These are phyloP conservation scores for Boehmeria nivea DNA, from an alignment of 306 rosid species.

Conservation along the genomic window DNA sequence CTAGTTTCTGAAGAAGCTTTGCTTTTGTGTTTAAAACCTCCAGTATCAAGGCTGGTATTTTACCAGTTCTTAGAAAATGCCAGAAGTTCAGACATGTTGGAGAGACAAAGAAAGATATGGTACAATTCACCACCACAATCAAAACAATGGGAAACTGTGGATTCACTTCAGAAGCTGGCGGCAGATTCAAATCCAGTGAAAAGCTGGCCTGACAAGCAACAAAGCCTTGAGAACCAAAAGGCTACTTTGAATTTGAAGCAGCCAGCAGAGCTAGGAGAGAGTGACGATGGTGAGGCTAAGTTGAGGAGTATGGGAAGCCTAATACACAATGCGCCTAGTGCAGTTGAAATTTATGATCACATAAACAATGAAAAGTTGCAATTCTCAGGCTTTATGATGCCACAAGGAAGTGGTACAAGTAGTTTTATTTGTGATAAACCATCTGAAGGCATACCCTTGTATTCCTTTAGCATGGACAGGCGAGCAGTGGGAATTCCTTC, in stretches of 20 bases:
- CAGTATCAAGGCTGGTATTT: conserved; percentile 68
- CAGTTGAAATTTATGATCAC: conserved; percentile 57
- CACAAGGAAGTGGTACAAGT: conserved; percentile 63
- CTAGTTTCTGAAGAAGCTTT: conserved; percentile 78
- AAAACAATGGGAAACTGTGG: conserved; percentile 80
- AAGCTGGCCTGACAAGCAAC: conserved; percentile 68
- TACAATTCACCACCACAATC: conserved; percentile 80
- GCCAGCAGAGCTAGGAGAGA: conserved; percentile 52
- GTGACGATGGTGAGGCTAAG: conserved; percentile 60
- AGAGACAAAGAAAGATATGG: conserved; percentile 97
- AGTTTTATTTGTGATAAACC: conserved; percentile 80
- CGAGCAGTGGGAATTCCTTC: conserved; percentile 64
- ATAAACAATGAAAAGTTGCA: conserved; percentile 65
- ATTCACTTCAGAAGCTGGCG: conserved; percentile 62
- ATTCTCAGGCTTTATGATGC: conserved; percentile 84
- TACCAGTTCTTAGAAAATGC: conserved; percentile 78
- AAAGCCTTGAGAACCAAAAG: conserved; percentile 42
- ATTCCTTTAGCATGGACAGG: conserved; percentile 84
- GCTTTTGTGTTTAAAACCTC: conserved; percentile 75
- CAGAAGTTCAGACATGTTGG: conserved; percentile 92
- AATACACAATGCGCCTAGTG: conserved; percentile 42
- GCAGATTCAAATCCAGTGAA: conserved; percentile 54
- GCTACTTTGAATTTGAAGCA: conserved; percentile 39
- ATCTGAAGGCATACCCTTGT: conserved; percentile 87
- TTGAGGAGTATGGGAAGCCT: conserved; percentile 70